Base-by-base conservation (phyloP, 164 flowering plant genomes). In the Liriodendron chinense region DNA sequence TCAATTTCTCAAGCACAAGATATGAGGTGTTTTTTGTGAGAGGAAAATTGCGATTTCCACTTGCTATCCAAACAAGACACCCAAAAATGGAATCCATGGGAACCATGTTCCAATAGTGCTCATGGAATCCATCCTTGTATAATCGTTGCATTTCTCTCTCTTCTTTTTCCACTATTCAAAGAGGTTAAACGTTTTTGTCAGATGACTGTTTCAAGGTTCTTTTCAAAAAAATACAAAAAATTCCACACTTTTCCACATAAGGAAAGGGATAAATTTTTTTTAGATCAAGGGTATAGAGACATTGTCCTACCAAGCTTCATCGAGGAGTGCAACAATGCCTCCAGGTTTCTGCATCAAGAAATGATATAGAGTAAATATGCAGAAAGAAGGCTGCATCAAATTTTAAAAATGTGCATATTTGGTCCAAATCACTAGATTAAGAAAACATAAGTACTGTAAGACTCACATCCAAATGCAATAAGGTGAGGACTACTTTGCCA, bases 321-420 rank as follows among this genome's bases (percentile, higher is more conserved):
- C 98, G 72, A 93, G 94, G 64, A 93, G 90, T 73, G 96, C 85
- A 78, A 93, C 81, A 69, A 93, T 89, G 53, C 98, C 96, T 65
- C 94, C 94, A 72, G 97, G 97, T 87, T 94, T 94, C 98, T 94
- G 90, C 84, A 87, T 77, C 81, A 75, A 70, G 61, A 75, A 78
- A 18, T 67, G 57, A 26, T 9, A 50, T 48, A 8, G 69, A 59
- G 56, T 47, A 76, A 76, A 71, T 50, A 48, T 9, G 18, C 13
- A 68, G 12, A 34, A 34, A 56, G 7, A 59, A 57, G 50, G 25
- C 7, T 64, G 28, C 48, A 70, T 22, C 25, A n/a, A 18, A 28
- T n/a, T 26, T 67, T 28, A 1, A 34, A 14, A 53, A 12, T 25
- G 70, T n/a, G 18, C 43, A 8, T 21, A 69, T 43, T 12, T 24